These are phyloP conservation scores for Candida tropicalis DNA, from an alignment of 1,139 yeast species.

Conservation along the genomic window DNA sequence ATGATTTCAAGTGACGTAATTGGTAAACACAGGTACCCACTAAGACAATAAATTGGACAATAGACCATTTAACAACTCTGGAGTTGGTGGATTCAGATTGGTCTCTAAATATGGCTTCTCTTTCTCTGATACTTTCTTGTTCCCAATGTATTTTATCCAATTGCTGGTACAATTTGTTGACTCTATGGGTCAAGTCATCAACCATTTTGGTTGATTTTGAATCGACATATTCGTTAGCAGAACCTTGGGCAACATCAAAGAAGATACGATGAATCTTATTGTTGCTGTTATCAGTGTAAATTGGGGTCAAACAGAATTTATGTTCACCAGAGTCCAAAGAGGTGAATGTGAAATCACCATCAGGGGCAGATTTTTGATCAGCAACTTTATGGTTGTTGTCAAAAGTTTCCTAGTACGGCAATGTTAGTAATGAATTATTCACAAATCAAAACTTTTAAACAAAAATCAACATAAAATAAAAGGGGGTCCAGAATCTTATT, in stretches of 20 bases:
- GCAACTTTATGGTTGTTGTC: slow-evolving; percentile 50
- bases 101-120: slow-evolving; percentile 51
- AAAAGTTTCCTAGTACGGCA: slow-evolving; percentile 42
- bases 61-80: slow-evolving; percentile 50
- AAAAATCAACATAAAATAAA: not conserved
- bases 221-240: slow-evolving; percentile 50
- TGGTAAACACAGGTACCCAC: slow-evolving; percentile 53
- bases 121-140: slow-evolving; percentile 50
- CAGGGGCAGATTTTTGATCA: slow-evolving; percentile 39
- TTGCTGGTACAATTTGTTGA: slow-evolving; percentile 43
- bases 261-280: slow-evolving; percentile 43
- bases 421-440: slow-evolving; percentile 19
- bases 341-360: slow-evolving; percentile 47
- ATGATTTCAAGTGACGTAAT: slow-evolving; percentile 52
- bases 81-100: slow-evolving; percentile 50
- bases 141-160: slow-evolving; percentile 48
- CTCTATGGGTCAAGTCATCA: slow-evolving; percentile 42
- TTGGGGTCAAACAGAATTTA: slow-evolving; percentile 50
- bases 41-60: slow-evolving; percentile 48
- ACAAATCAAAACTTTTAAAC: too few species aligned
- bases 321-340: slow-evolving; percentile 51
- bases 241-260: slow-evolving; percentile 51
- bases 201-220: slow-evolving; percentile 49
- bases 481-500: not conserved
- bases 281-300: slow-evolving; percentile 38